Conservation (phyloP, 2,329 filamentous ascomycete genomes). For the Hypoxylon sp. region DNA sequence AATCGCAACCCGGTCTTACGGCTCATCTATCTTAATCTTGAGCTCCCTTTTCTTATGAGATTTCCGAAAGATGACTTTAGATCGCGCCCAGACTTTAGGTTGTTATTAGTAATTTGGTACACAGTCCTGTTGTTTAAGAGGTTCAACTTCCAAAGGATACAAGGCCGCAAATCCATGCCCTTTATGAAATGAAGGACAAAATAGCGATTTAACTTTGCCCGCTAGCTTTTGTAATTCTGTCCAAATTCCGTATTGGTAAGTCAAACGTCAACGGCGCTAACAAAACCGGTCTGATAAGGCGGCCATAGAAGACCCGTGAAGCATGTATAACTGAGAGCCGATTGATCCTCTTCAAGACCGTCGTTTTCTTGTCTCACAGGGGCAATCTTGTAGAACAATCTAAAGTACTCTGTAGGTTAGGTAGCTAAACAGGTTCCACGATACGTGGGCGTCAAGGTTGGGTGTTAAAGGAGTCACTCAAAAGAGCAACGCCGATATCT, state of each 20-base stretch:
- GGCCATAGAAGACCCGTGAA: constrained; percentile 36
- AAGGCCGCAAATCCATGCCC: constrained; percentile 20
- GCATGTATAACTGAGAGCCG: constrained; percentile 25
- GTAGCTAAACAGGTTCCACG: constrained; percentile 2
- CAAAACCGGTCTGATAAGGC: constrained; percentile 33
- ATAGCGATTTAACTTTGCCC: constrained; percentile 1
- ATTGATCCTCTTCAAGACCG: constrained; percentile 26
- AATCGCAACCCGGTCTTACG: constrained; percentile 36
- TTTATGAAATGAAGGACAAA: constrained; percentile 11
- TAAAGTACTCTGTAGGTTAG: not conserved
- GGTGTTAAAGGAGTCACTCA: constrained; percentile 11
- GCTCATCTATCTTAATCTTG: constrained; percentile 43
- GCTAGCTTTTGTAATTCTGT: constrained; percentile 17
- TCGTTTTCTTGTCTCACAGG: constrained; percentile 16
- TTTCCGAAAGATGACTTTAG: constrained; percentile 36
- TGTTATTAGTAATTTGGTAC: constrained; percentile 29
- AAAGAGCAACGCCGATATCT: constrained; percentile 14
- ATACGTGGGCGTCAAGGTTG: constrained; percentile 1
- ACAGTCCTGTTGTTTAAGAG: constrained; percentile 4
- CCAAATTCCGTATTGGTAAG: constrained; percentile 38
- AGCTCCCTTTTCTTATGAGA: constrained; percentile 27
- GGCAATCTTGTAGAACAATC: constrained; percentile 33
- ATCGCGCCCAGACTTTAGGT: constrained; percentile 27
- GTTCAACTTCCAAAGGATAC: constrained; percentile 32
- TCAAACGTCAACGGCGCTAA: constrained; percentile 30